Conservation (phyloP, 306 rosid genomes). For the Castanea crenata region DNA sequence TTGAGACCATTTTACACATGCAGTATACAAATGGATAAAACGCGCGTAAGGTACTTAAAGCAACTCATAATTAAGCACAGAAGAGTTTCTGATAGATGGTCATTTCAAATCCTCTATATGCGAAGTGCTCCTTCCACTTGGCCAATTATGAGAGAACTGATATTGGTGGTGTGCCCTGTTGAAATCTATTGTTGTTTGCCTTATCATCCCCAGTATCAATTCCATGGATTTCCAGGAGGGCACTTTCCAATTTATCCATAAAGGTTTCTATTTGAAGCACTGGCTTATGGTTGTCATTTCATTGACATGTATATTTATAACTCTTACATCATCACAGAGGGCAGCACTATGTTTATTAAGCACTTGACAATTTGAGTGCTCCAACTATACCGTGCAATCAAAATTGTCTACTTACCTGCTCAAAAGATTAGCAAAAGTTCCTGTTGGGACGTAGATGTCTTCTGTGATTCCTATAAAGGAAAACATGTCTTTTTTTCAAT, state of each 20-base stretch:
- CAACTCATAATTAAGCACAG: neutral
- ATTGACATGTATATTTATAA: slow-evolving; percentile 1
- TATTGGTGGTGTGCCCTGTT: slow-evolving; percentile 37
- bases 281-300: slow-evolving; percentile 37
- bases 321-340: slow-evolving; percentile 21
- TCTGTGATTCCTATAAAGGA: neutral
- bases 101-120: slow-evolving; percentile 4
- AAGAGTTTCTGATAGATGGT: slow-evolving; percentile 10
- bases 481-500: neutral
- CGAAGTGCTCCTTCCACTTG: slow-evolving; percentile 48
- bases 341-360: slow-evolving; percentile 20
- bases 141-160: slow-evolving; percentile 31
- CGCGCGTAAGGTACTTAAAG: neutral
- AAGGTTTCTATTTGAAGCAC: neutral
- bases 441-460: neutral
- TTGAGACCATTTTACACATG: slow-evolving; percentile 1
- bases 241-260: slow-evolving; percentile 33
- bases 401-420: slow-evolving; percentile 18
- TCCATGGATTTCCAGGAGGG: neutral
- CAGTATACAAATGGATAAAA: slow-evolving; percentile 2
- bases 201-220: slow-evolving; percentile 21
- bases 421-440: neutral
- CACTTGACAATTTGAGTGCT: slow-evolving; percentile 31
- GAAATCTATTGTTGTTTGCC: slow-evolving; percentile 30
- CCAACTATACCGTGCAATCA: slow-evolving; percentile 27